Percentiles rank a stretch among this genome's conserved stretches.
Conservation (phyloP, 1,139 yeast genomes). For the Komagataea norvegica region DNA sequence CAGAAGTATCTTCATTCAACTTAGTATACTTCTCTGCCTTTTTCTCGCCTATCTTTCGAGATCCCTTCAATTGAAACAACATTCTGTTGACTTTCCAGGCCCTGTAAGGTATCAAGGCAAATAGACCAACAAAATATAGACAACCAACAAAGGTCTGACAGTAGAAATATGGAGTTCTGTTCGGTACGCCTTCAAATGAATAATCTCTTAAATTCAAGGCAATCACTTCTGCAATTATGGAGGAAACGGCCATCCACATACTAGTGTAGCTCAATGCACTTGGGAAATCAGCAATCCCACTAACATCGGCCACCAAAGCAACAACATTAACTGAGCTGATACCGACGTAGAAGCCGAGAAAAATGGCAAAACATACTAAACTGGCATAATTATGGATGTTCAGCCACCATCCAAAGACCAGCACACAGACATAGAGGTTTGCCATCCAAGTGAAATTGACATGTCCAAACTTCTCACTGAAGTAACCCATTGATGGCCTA, state of each 20-base stretch:
- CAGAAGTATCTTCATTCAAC: constrained; percentile 5
- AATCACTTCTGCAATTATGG: constrained; percentile 40
- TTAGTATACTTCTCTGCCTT: neutral
- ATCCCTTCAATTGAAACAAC: constrained; percentile 15
- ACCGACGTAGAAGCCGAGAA: constrained; percentile 48
- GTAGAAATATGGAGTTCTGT: constrained; percentile 36
- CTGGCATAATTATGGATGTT: constrained; percentile 44
- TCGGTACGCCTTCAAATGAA: constrained; percentile 7
- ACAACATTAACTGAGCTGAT: constrained; percentile 51
- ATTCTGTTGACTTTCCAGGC: constrained; percentile 29
- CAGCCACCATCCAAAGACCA: constrained; percentile 46
- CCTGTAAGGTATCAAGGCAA: constrained; percentile 33
- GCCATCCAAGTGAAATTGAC: constrained; percentile 36
- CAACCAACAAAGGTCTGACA: constrained; percentile 40
- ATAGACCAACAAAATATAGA: constrained; percentile 29
- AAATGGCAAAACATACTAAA: constrained; percentile 41
- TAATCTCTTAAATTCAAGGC: constrained; percentile 40
- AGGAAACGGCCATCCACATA: constrained; percentile 28
- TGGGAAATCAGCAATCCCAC: constrained; percentile 32
- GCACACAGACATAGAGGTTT: constrained; percentile 33
- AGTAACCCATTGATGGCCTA: constrained; percentile 45
- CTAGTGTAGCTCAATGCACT: constrained; percentile 32
- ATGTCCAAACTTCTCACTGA: constrained; percentile 47
- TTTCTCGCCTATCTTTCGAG: constrained; percentile 5
- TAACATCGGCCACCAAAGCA: constrained; percentile 48